phyloP scores from a whole-genome alignment of 768 basidiomycete species.

The Boletus pseudo-olivaceus region DNA sequence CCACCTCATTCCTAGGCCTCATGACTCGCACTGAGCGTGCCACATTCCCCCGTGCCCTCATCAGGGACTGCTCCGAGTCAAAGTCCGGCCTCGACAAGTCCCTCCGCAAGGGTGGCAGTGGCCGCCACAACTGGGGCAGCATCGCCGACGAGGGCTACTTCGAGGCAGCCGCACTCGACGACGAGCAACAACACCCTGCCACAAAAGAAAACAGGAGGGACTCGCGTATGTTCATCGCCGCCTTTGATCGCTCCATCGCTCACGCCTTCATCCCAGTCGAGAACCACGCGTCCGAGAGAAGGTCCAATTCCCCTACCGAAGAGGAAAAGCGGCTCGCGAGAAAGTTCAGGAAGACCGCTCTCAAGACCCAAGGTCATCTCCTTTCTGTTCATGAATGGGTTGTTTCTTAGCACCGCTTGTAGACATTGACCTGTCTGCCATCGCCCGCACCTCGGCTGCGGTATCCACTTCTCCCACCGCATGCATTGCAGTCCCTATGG shows the following conservation, averaged over 20 bases:
- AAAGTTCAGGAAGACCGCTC: constrained; percentile 68
- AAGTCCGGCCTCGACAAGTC: constrained; percentile 72
- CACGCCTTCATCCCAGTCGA: constrained; percentile 12
- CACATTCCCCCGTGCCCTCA: constrained; percentile 63
- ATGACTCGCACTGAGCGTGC: constrained; percentile 85
- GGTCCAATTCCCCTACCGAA: constrained; percentile 46
- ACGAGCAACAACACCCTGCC: constrained; percentile 50
- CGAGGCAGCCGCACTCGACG: constrained; percentile 55
- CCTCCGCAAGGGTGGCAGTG: constrained; percentile 75
- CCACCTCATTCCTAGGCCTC: constrained; percentile 17
- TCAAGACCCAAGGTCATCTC: constrained; percentile 55
- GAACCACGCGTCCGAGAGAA: constrained; percentile 35
- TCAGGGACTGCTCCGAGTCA: constrained; percentile 76
- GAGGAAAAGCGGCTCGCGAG: constrained; percentile 64
- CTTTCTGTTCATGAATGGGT: background rate
- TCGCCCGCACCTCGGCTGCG: constrained; percentile 80
- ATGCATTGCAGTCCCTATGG: constrained; percentile 5
- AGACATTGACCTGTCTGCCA: constrained; percentile 64
- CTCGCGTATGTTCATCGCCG: constrained; percentile 16
- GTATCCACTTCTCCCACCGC: constrained; percentile 51
- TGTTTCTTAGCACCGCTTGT: constrained; percentile 1
- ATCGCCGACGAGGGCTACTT: constrained; percentile 58
- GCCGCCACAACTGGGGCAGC: constrained; percentile 84
- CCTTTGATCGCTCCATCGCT: constrained; percentile 4
- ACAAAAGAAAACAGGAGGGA: constrained; percentile 24